Evolutionary conservation across 2,329 filamentous ascomycete genomes (phyloP), one percentile per base, ranked within the genome.

Genomic region (Aaosphaeria pasadenensis): DNA sequence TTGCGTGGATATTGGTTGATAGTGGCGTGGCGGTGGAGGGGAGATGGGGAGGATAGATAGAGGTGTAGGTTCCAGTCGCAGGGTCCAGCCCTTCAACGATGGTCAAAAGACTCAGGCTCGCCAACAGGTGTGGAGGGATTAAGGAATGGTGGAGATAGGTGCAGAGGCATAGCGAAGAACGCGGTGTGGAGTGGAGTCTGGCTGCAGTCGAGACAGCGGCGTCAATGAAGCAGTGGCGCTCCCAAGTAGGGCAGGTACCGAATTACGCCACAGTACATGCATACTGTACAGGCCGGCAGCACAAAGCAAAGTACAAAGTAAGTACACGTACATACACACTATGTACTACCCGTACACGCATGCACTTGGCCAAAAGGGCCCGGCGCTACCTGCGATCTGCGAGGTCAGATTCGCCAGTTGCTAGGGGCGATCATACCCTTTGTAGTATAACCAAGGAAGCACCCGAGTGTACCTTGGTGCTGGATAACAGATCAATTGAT

Each of bases 81-180:
- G 49, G 52, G 52, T 33, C 52, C 50, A 44, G 51, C 51, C 52
- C 52, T 52, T 54, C 36, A 53, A 24, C 17, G 17, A 24, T 24
- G 17, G 17, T 24, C 17, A 24, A 24, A 24, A 24, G 17, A 24
- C 17, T 24, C 17, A 24, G 17, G 17, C 17, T 24, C 17, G 17
- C 17, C 17, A 24, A 24, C 33, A 36, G 33, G 7, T n/a, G 33
- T 36, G 7, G 33, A 9, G n/a, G 33, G 33, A 36, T 9, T 9
- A 36, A 9, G 33, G 33, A 9, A n/a, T 9, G 33, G 33, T 9
- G 33, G 33, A 36, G 7, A 36, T 9, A 36, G 33, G 7, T 9
- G 33, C n/a, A 9, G 33, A 36, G 33, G 33, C 33, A 36, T 36
- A n/a, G 33, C 33, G 7, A 36, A n/a, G 33, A 36, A n/a, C 33